phyloP scores from a whole-genome alignment of 768 basidiomycete species.

The Rhizopogon roseolus region DNA sequence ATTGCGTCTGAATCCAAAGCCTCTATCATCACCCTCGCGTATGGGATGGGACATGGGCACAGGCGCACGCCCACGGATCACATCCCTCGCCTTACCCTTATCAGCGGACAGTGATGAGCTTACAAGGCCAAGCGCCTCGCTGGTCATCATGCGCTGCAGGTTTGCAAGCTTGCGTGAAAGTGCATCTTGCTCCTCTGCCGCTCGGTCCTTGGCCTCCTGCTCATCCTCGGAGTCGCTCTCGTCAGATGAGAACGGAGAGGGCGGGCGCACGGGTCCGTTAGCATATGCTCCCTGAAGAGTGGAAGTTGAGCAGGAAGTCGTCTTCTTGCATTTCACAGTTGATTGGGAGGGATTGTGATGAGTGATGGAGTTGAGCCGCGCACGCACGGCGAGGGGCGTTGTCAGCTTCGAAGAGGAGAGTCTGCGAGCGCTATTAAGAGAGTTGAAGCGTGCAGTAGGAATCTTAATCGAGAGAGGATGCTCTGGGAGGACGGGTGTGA shows the following conservation, averaged over 20 bases:
- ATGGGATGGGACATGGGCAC: conserved; percentile 9
- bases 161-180: conserved; percentile 65
- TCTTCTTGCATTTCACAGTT: conserved; percentile 33
- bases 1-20: conserved; percentile 21
- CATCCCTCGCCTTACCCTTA: conserved; percentile 34
- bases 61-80: conserved; percentile 39
- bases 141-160: conserved; percentile 69
- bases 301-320: conserved; percentile 65
- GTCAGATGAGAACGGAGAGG: conserved; percentile 50
- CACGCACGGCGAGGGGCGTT: conserved; percentile 63
- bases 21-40: conserved; percentile 9
- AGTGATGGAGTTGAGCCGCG: conserved; percentile 65
- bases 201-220: conserved; percentile 48
- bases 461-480: background rate
- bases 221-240: conserved; percentile 59
- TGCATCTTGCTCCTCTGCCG: conserved; percentile 61
- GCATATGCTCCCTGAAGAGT: conserved; percentile 55
- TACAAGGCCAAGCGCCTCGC: conserved; percentile 68
- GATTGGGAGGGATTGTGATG: conserved; percentile 43
- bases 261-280: conserved; percentile 29
- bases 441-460: background rate
- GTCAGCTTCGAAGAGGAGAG: conserved; percentile 37
- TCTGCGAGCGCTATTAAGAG: conserved; percentile 11
- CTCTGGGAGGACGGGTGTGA: conserved; percentile 11
- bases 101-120: conserved; percentile 26